Evolutionary conservation across 202 grass and related monocot genomes (phyloP).

Genomic region (Hordeum pubiflorum): DNA sequence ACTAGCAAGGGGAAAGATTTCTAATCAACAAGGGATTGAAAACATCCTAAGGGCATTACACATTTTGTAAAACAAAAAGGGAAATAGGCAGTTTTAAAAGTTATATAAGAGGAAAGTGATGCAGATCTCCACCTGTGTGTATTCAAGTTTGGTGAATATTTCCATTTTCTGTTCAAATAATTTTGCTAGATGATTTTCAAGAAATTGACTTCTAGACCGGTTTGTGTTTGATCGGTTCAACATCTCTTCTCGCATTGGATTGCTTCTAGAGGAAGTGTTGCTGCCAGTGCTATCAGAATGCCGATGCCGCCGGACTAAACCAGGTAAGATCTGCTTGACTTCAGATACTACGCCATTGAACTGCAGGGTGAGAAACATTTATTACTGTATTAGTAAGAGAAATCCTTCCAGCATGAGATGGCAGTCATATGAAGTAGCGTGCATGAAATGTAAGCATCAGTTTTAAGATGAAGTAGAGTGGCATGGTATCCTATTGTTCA

Average conservation of each 20-base stretch:
- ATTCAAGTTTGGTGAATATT: constrained; percentile 99
- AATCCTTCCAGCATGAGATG: background rate
- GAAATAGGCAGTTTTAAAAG: constrained; percentile 3
- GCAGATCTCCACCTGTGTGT: constrained; percentile 66
- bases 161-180: constrained; percentile 99
- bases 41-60: background rate
- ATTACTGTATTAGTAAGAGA: background rate
- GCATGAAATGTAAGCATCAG: background rate
- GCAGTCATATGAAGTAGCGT: constrained; percentile 10
- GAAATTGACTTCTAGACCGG: constrained; percentile 83
- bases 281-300: constrained; percentile 92
- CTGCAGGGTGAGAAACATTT: constrained; percentile 36
- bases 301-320: constrained; percentile 70
- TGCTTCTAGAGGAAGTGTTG: constrained; percentile 90
- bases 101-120: constrained; percentile 18
- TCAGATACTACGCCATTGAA: constrained; percentile 73
- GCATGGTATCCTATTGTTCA: background rate
- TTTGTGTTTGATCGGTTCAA: constrained; percentile 69
- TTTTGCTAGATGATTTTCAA: constrained; percentile 96
- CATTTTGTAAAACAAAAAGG: constrained; percentile 1
- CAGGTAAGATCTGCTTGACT: constrained; percentile 87
- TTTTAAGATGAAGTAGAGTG: background rate
- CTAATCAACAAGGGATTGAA: constrained; percentile 17
- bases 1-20: background rate
- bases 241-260: constrained; percentile 80